Base-by-base conservation (phyloP, 176 grass and related monocot species). In the Ampelocalamus luodianensis region DNA sequence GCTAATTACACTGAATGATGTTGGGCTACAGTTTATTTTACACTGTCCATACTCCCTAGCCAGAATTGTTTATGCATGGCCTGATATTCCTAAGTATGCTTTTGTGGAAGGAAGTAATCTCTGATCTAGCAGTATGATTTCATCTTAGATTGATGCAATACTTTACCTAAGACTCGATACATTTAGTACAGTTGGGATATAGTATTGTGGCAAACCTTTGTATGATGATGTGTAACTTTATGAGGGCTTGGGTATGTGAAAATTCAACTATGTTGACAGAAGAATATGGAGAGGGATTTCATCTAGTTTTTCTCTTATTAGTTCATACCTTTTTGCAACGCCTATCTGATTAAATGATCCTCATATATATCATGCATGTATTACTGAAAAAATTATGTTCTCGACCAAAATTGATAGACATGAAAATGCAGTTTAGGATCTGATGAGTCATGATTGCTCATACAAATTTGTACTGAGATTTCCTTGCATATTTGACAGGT, bases 391-490 rank as follows among this genome's bases (percentile, higher is more conserved):
- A 14, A 0, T 45, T 82, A 5, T 22, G 6, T 32, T 72, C 42
- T 65, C 8, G 1, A 20, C 42, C 48, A 22, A 62, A 26, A 62
- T 51, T 37, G 22, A 2, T 65, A 48, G 22, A 36, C 70, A 51
- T 83, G 81, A 53, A 29, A 84, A 20, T 53, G 45, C 62, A 42
- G 71, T 76, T 42, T 71, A 58, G 20, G 36, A 63, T 74, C 46
- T 53, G 22, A 76, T 66, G 13, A 77, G 13, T 14, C 43, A 17
- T 29, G 63, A 22, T 29, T 34, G 51, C 18, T 18, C 1, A 46
- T 29, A 8, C 32, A 40, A 22, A 29, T 43, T 77, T 27, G 14
- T 27, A 75, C 56, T 76, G 15, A 76, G 32, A 38, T 69, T 85
- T 71, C 32, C 15, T 77, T 72, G 9, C 11, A 20, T 36, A 16